Evolutionary conservation across 208 protist genomes (phyloP).

Genomic region (Acanthamoeba polyphaga): DNA sequence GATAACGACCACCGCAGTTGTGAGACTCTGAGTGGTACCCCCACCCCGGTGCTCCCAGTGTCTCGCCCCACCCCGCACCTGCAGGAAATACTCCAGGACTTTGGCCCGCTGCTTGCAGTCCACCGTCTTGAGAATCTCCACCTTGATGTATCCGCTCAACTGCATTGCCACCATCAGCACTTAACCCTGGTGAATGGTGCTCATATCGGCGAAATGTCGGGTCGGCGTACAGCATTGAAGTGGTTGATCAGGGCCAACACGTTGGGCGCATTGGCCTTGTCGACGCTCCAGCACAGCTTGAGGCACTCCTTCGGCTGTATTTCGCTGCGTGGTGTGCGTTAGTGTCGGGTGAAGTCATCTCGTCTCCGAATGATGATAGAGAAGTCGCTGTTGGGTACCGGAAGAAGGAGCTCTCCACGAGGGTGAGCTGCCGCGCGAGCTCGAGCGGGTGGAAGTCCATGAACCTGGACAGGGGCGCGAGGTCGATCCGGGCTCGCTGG

Average conservation of each 20-base stretch:
- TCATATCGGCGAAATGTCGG: background rate
- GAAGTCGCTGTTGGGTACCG: background rate
- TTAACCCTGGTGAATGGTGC: no score
- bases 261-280: conserved; percentile 6
- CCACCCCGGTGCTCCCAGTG: no score
- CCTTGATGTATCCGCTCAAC: background rate
- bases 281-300: conserved; percentile 1
- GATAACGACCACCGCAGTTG: background rate
- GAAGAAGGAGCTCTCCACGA: conserved; percentile 7
- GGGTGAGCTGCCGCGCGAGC: conserved; percentile 6
- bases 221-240: conserved; percentile 8
- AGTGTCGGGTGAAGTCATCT: no score
- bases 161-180: background rate
- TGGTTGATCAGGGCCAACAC: conserved; percentile 13
- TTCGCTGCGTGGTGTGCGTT: background rate
- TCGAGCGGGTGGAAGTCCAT: conserved; percentile 11
- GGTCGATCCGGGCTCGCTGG: background rate
- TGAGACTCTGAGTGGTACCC: no score
- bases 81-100: background rate
- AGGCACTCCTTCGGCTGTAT: conserved; percentile 40
- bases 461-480: background rate
- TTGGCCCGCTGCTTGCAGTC: background rate
- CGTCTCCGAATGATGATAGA: background rate
- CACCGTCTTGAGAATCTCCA: background rate
- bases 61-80: background rate